These are phyloP conservation scores for Talaromyces sp. DNA, from an alignment of 2,329 filamentous ascomycete genomes.

Conservation along the genomic window DNA sequence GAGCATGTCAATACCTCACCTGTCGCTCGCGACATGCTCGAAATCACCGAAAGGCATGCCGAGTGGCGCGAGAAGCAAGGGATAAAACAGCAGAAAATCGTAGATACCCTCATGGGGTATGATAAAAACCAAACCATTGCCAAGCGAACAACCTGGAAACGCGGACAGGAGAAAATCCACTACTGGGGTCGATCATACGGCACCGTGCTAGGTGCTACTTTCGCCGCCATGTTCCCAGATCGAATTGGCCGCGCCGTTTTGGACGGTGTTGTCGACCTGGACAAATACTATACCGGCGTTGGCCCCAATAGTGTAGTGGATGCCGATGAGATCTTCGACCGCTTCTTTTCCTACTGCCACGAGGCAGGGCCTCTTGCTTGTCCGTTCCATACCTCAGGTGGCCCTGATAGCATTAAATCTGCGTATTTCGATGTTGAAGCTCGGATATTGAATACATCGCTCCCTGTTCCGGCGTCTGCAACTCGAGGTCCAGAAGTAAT, in stretches of 20 bases:
- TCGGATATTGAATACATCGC: constrained; percentile 19
- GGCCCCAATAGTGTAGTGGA: constrained; percentile 24
- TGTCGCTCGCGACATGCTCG: constrained; percentile 31
- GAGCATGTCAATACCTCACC: constrained; percentile 30
- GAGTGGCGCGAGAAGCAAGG: constrained; percentile 34
- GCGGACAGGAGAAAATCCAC: constrained; percentile 25
- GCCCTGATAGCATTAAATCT: constrained; percentile 22
- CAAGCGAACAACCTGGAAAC: constrained; percentile 24
- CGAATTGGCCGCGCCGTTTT: constrained; percentile 26
- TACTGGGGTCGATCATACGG: constrained; percentile 45
- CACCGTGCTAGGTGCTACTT: constrained; percentile 42
- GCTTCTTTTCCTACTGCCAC: constrained; percentile 29
- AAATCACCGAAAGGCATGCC: constrained; percentile 35
- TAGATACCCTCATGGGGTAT: constrained; percentile 15
- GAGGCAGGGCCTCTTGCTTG: constrained; percentile 21
- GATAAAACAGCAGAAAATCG: constrained; percentile 13
- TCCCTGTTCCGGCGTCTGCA: constrained; percentile 25
- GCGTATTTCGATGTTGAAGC: constrained; percentile 21
- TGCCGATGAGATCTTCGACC: constrained; percentile 31
- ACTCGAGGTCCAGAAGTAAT: constrained; percentile 29
- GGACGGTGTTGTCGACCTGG: constrained; percentile 33
- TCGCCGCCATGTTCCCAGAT: constrained; percentile 42
- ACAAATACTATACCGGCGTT: constrained; percentile 27
- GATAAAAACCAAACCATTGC: constrained; percentile 19
- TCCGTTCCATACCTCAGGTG: constrained; percentile 25